These are phyloP conservation scores for Flaveria floridana DNA, from an alignment of 140 eudicot species.

Conservation along the genomic window DNA sequence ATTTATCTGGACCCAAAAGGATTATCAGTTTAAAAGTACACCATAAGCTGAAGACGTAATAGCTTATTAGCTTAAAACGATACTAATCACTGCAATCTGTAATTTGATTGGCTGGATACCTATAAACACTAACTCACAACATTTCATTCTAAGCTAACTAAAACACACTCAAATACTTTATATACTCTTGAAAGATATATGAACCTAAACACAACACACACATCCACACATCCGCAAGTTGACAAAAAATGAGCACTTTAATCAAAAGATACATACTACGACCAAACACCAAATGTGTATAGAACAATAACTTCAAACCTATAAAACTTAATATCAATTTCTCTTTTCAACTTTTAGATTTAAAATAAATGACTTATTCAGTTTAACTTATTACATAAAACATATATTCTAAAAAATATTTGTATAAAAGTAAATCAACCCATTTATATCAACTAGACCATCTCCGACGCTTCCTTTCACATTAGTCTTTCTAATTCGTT, in stretches of 20 bases:
- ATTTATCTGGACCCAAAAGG: background rate
- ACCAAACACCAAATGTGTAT: background rate
- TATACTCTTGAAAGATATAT: no score
- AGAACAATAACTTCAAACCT: background rate
- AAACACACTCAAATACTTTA: no score
- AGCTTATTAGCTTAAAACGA: background rate
- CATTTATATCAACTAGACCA: no score
- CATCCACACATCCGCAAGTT: no score
- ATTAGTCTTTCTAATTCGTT: no score
- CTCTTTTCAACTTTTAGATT: background rate
- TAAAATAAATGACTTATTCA: background rate
- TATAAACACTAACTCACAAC: constrained; percentile 12
- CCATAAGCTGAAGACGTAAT: background rate
- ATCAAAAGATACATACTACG: no score
- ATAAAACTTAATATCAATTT: background rate
- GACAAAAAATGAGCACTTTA: no score
- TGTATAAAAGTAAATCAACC: no score
- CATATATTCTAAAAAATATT: background rate
- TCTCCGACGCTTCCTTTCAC: no score
- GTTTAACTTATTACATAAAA: background rate
- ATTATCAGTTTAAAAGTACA: background rate
- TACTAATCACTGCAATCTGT: background rate
- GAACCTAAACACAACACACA: no score
- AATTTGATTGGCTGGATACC: background rate
- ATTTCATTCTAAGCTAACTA: background rate